Percentiles rank a stretch among this genome's conserved stretches.
phyloP scores from a whole-genome alignment of 2,329 filamentous ascomycete species.

The Orbilia ellipsospora region DNA sequence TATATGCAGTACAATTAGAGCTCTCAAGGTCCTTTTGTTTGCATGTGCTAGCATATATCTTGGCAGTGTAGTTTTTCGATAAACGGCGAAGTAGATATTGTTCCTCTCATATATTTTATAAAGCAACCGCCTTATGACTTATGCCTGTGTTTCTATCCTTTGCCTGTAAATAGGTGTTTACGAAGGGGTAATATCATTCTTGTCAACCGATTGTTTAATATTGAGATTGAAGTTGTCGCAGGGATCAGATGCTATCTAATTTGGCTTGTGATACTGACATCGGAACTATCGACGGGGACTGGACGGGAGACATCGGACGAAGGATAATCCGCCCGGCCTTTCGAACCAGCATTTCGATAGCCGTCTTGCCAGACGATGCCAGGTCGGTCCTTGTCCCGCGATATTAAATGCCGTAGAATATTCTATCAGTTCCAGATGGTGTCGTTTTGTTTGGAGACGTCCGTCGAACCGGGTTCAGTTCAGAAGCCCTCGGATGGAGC shows the following conservation, averaged over 20 bases:
- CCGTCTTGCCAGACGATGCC: constrained; percentile 7
- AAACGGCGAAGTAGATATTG: constrained; percentile 10
- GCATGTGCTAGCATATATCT: constrained; percentile 9
- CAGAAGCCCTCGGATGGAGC: constrained; percentile 49
- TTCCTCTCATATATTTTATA: constrained; percentile 53
- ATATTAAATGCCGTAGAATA: constrained; percentile 8
- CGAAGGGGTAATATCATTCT: constrained; percentile 26
- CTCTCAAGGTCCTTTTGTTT: constrained; percentile 16
- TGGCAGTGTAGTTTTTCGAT: background rate
- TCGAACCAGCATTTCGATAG: constrained; percentile 10
- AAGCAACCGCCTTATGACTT: constrained; percentile 32
- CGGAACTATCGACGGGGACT: background rate
- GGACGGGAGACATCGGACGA: constrained; percentile 25
- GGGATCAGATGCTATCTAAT: too few relatives aligned
- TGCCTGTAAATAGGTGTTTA: constrained; percentile 54
- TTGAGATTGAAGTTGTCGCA: background rate
- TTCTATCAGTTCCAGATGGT: background rate
- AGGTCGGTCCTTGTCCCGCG: constrained; percentile 20
- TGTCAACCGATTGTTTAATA: background rate
- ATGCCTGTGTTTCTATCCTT: constrained; percentile 39
- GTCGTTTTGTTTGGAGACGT: constrained; percentile 2
- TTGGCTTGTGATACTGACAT: constrained; percentile 26
- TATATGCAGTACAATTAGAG: constrained; percentile 93
- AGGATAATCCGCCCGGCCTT: constrained; percentile 39
- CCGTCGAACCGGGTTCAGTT: constrained; percentile 49